Conservation (phyloP, 495 filamentous ascomycete species). For the Immersiella caudata region DNA sequence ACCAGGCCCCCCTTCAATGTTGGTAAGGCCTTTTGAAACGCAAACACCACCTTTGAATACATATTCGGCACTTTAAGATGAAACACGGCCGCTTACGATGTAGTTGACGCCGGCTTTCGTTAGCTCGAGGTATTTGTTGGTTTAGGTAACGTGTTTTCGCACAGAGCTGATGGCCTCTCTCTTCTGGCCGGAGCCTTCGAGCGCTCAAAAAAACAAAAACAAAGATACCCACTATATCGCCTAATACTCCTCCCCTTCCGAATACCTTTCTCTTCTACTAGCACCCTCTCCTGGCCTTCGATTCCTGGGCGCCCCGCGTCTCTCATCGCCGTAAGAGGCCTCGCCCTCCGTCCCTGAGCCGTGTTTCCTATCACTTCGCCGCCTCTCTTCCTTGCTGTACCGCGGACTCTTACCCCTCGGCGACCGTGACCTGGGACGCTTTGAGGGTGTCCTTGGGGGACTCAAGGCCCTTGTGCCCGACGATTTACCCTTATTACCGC, state of each 20-base stretch:
- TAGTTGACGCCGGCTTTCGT: too few species aligned
- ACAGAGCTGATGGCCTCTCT: too few species aligned
- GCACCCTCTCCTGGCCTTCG: neutral
- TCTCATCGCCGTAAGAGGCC: neutral
- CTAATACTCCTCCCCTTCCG: neutral
- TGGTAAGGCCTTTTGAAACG: too few species aligned
- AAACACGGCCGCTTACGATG: too few species aligned
- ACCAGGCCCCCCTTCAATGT: too few species aligned
- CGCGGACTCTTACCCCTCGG: neutral
- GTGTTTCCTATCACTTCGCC: neutral
- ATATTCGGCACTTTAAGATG: too few species aligned
- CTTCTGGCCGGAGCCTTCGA: too few species aligned
- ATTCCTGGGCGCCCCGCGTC: neutral
- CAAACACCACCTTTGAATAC: too few species aligned
- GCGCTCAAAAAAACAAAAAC: too few species aligned
- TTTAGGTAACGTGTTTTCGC: too few species aligned
- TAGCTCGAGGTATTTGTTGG: too few species aligned
- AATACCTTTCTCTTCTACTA: neutral
- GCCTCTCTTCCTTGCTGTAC: neutral
- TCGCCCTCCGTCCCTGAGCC: neutral
- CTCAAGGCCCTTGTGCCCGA: neutral
- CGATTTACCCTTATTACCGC: neutral
- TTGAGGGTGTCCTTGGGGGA: neutral
- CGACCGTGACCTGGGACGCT: neutral
- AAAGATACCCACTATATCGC: too few species aligned